A percentile compares a stretch with the other conserved stretches of the same genome.
Evolutionary conservation across 257 asterid species (phyloP).

Genomic region (Scutellaria minor): DNA sequence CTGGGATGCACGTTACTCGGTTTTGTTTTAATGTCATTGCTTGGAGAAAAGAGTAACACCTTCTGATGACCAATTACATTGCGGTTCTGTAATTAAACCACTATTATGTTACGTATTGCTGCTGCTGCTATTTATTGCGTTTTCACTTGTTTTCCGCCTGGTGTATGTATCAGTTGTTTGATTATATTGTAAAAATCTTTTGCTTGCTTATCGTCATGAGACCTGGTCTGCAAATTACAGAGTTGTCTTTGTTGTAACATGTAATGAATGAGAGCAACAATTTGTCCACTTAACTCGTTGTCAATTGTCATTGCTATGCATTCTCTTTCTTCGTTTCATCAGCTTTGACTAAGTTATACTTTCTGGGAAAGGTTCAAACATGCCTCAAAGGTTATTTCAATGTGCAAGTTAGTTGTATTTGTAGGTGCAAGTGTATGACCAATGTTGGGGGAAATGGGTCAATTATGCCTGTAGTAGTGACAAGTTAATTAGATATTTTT

Average conservation of each 20-base stretch:
- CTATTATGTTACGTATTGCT: constrained; percentile 38
- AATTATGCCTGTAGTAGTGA: not conserved
- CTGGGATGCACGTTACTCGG: constrained; percentile 44
- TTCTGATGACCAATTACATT: constrained; percentile 29
- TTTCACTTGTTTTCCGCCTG: constrained; percentile 36
- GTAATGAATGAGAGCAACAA: constrained; percentile 28
- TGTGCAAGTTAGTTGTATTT: not conserved
- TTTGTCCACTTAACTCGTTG: not conserved
- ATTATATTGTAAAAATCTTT: constrained; percentile 41
- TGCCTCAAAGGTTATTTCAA: not conserved
- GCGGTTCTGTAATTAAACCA: constrained; percentile 34
- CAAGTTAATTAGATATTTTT: not conserved
- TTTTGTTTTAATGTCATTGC: constrained; percentile 44
- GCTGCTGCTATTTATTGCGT: constrained; percentile 33
- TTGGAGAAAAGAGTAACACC: constrained; percentile 45
- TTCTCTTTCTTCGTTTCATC: not conserved
- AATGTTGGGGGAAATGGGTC: no score
- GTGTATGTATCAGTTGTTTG: constrained; percentile 60
- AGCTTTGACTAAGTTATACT: not conserved
- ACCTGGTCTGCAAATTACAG: constrained; percentile 35
- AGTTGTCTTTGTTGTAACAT: constrained; percentile 43
- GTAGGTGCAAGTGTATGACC: no score
- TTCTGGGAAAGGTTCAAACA: not conserved
- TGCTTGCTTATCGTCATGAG: constrained; percentile 40
- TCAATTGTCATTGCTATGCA: not conserved